Evolutionary conservation across 2,329 filamentous ascomycete species (phyloP).

Genomic region (Beauveria varroae): DNA sequence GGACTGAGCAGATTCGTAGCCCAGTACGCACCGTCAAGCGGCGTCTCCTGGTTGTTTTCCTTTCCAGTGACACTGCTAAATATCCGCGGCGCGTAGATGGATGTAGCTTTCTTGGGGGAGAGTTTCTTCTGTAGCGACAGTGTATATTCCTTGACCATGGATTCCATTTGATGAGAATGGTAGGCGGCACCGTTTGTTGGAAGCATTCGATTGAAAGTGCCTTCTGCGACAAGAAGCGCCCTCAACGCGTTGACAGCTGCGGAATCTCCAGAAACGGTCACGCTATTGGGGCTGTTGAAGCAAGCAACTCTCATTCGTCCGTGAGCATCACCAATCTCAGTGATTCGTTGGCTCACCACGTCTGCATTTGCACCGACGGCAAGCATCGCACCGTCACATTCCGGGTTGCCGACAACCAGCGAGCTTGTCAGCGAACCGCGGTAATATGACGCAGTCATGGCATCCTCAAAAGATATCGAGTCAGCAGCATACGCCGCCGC

Average conservation of each 20-base stretch:
- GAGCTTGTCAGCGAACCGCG: conserved; percentile 23
- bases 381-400: conserved; percentile 29
- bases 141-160: neutral
- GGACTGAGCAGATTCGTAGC: neutral
- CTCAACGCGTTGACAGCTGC: neutral
- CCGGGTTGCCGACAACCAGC: conserved; percentile 6
- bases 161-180: neutral
- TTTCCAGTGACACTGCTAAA: neutral
- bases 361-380: conserved; percentile 25
- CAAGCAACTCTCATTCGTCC: conserved; percentile 26
- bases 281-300: conserved; percentile 14
- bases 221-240: neutral
- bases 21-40: neutral
- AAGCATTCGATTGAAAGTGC: neutral
- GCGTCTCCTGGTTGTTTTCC: neutral
- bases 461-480: conserved; percentile 31
- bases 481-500: conserved; percentile 33
- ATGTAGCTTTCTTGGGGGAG: neutral
- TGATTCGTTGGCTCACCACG: conserved; percentile 13
- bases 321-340: conserved; percentile 17
- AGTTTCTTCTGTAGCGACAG: neutral
- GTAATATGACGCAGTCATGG: conserved; percentile 34
- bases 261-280: neutral
- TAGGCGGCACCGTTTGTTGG: neutral
- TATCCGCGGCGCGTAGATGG: neutral